phyloP scores from a whole-genome alignment of 768 basidiomycete species.

The Astraeus odoratus region DNA sequence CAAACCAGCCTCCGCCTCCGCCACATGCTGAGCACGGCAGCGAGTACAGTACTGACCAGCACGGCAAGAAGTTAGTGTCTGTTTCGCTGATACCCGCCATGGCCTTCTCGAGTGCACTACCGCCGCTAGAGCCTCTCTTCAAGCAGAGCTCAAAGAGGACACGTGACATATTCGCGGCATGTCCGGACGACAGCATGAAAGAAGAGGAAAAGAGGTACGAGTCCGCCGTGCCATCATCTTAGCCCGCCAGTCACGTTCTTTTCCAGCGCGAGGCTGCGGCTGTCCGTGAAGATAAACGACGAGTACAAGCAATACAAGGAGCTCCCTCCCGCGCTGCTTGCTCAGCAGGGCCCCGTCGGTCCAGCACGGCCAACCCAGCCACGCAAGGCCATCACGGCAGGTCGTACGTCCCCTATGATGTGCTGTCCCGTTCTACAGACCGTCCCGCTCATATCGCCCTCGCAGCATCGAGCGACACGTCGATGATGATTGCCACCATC shows the following conservation, averaged over 20 bases:
- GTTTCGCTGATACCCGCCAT: too few relatives aligned
- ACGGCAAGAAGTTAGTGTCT: neutral
- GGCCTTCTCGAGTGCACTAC: conserved; percentile 39
- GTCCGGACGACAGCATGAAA: conserved; percentile 47
- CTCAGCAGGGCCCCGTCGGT: conserved; percentile 76
- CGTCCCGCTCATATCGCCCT: conserved; percentile 10
- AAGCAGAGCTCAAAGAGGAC: conserved; percentile 65
- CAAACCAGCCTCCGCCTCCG: conserved; percentile 4
- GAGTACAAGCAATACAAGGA: conserved; percentile 86
- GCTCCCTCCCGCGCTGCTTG: conserved; percentile 71
- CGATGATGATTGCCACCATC: conserved; percentile 64
- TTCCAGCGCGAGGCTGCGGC: conserved; percentile 56
- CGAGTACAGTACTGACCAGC: conserved; percentile 9
- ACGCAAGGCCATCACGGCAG: conserved; percentile 67
- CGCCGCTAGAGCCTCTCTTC: conserved; percentile 61
- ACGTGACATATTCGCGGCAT: conserved; percentile 60
- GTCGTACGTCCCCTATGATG: conserved; percentile 37
- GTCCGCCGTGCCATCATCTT: neutral
- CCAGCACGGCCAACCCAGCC: conserved; percentile 65
- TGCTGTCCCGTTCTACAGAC: neutral
- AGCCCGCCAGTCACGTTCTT: neutral
- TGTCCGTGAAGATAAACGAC: conserved; percentile 81
- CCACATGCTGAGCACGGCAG: neutral
- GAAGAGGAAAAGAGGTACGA: conserved; percentile 71
- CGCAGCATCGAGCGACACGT: conserved; percentile 38